Evolutionary conservation across 202 grass and related monocot genomes (phyloP).

Genomic region (Brachypodium distachyon): DNA sequence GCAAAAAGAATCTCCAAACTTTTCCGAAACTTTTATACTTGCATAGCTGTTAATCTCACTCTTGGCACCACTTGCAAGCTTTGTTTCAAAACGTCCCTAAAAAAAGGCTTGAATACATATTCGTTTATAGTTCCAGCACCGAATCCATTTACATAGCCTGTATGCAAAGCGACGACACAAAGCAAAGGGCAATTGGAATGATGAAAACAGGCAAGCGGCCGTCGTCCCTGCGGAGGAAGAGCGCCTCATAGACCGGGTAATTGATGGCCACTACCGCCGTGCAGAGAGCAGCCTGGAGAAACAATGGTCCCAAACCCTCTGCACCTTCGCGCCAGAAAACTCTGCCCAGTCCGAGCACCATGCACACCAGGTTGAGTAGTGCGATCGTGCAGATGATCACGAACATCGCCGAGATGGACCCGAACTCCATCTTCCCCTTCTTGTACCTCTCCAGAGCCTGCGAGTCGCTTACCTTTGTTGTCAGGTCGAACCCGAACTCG

Average conservation of each 20-base stretch:
- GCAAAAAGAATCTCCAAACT: too few species aligned
- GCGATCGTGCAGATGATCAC: slow-evolving; percentile 42
- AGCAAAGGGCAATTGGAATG: slow-evolving; percentile 22
- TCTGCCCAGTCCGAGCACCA: slow-evolving; percentile 27
- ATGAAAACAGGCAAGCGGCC: slow-evolving; percentile 44
- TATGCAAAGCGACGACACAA: slow-evolving; percentile 24
- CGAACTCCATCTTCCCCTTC: slow-evolving; percentile 77
- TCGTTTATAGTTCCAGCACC: neutral
- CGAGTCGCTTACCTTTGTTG: slow-evolving; percentile 33
- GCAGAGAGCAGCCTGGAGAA: slow-evolving; percentile 47
- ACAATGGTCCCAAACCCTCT: slow-evolving; percentile 22
- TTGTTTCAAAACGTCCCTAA: neutral
- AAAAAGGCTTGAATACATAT: neutral
- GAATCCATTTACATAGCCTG: neutral
- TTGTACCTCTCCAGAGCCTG: slow-evolving; percentile 45
- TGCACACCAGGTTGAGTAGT: slow-evolving; percentile 47
- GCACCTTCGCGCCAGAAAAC: neutral
- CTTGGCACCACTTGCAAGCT: too few species aligned
- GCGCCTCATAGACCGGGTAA: slow-evolving; percentile 49
- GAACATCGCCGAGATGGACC: slow-evolving; percentile 49
- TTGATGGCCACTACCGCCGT: slow-evolving; percentile 33
- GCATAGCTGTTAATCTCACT: neutral
- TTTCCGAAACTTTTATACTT: too few species aligned
- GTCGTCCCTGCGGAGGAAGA: slow-evolving; percentile 59
- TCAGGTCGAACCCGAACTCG: slow-evolving; percentile 43